Percentiles rank a stretch among this genome's conserved stretches.
These are phyloP conservation scores for Talaromyces sp. DNA, from an alignment of 2,329 filamentous ascomycete species.

Conservation along the genomic window DNA sequence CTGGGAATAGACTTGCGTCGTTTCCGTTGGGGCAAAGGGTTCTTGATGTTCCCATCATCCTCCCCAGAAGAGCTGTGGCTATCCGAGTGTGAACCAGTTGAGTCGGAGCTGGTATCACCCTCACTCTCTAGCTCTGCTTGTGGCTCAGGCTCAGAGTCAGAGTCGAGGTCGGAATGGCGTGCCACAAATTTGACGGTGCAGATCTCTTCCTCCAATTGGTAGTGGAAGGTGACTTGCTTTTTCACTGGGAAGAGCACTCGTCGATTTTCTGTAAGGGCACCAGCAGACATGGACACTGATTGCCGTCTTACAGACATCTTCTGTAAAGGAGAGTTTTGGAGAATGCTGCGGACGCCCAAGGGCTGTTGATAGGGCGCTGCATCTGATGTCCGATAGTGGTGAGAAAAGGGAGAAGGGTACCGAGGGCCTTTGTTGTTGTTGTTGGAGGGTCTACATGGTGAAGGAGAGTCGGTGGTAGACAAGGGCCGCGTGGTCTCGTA, in stretches of 20 bases:
- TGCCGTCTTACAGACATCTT: conserved; percentile 25
- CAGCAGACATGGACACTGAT: conserved; percentile 29
- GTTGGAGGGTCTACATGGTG: conserved; percentile 24
- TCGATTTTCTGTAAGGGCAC: conserved; percentile 7
- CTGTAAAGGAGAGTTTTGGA: conserved; percentile 43
- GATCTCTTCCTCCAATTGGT: conserved; percentile 56
- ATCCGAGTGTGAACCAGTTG: conserved; percentile 20
- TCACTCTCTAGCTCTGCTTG: conserved; percentile 13
- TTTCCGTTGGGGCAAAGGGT: conserved; percentile 29
- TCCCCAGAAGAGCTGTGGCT: conserved; percentile 24
- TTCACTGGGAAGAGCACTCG: conserved; percentile 45
- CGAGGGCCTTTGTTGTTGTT: conserved; percentile 19
- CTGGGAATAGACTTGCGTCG: conserved; percentile 27
- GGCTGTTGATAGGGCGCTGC: conserved; percentile 37
- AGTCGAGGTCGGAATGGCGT: conserved; percentile 52
- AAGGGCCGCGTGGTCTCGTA: conserved; percentile 43
- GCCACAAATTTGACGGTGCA: conserved; percentile 52
- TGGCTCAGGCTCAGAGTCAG: conserved; percentile 15
- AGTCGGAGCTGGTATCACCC: conserved; percentile 22
- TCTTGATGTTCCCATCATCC: conserved; percentile 23
- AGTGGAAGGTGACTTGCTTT: conserved; percentile 55
- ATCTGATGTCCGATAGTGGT: conserved; percentile 11
- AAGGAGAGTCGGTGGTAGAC: conserved; percentile 30
- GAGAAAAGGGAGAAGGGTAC: conserved; percentile 25
- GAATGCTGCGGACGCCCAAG: conserved; percentile 42